Evolutionary conservation across 2,329 filamentous ascomycete genomes (phyloP).

Genomic region (Coniochaeta sp.): DNA sequence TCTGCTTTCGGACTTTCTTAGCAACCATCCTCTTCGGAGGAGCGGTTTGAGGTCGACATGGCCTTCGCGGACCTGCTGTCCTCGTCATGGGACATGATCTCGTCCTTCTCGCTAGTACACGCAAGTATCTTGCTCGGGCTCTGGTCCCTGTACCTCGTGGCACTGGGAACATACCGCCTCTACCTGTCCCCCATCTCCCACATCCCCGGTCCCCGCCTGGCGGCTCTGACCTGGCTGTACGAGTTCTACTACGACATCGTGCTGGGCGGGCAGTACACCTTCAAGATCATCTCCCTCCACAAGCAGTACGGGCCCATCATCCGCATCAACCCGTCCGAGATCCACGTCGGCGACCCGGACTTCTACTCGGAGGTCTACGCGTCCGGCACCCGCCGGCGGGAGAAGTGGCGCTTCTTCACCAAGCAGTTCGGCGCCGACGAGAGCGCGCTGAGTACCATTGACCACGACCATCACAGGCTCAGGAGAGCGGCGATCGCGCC

Average conservation of each 20-base stretch:
- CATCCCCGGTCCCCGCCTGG: constrained; percentile 24
- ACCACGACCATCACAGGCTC: constrained; percentile 12
- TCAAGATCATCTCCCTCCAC: constrained; percentile 23
- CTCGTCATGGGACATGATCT: background rate
- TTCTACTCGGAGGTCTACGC: constrained; percentile 17
- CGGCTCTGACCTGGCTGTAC: constrained; percentile 20
- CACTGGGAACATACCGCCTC: background rate
- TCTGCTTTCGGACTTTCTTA: background rate
- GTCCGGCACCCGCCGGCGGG: constrained; percentile 4
- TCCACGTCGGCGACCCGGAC: constrained; percentile 23
- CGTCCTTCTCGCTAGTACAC: background rate
- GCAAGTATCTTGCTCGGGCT: background rate
- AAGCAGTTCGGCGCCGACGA: constrained; percentile 9
- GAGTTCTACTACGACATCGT: constrained; percentile 25
- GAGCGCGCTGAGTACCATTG: constrained; percentile 5
- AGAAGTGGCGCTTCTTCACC: constrained; percentile 10
- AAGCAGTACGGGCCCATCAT: constrained; percentile 26
- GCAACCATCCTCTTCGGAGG: background rate
- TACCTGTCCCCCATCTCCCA: constrained; percentile 10
- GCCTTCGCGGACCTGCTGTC: background rate
- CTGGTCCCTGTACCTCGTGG: background rate
- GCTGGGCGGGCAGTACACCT: constrained; percentile 17
- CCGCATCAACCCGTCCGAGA: constrained; percentile 22
- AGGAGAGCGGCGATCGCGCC: constrained; percentile 10
- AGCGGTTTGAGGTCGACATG: background rate